Evolutionary conservation across 2,329 filamentous ascomycete genomes (phyloP), one percentile per base, ranked within the genome.

Genomic region (Fusarium devonianum): DNA sequence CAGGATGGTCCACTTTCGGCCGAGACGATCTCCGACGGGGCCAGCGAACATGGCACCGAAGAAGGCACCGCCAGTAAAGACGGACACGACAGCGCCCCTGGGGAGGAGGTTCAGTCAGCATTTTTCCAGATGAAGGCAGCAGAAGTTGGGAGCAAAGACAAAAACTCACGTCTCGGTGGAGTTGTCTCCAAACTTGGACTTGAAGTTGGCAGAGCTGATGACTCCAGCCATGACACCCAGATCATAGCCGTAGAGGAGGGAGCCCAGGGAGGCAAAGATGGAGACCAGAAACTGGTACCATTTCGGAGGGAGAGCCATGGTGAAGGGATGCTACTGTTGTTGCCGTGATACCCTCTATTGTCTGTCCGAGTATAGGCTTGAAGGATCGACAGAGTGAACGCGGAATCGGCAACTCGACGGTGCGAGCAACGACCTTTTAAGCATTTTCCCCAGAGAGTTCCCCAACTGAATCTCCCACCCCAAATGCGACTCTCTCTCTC

Each of bases 41-140:
- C 89, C 89, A 28, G 85, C 88, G 25, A 83, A 72, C 22, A 75
- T 74, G 18, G 88, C 84, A 7, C 88, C 88, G 56, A 88, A 81
- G 72, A 90, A 90, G 16, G 88, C 88, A n/a, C 80, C 80, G 26
- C 89, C 87, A 0, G 89, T 93, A 69, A 93, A 92, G 50, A 92
- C 79, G 1, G 87, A 89, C 1, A 92, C 89, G 4, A 67, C 48
- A 40, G 58, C 50, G 22, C 47, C 50, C 11, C 51, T 66, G 4
- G 1, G 12, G 3, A 4, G 23, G 3, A 12, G 1, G 9, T 26
- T 56, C 19, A 60, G 52, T 14, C n/a, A n/a, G n/a, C n/a, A n/a
- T n/a, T n/a, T n/a, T n/a, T n/a, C n/a, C n/a, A 9, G 6, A 9
- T 8, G 1, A 5, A 4, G 3, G 7, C 8, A 2, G 1, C 3